These are phyloP conservation scores for Rhizopus stolonifer DNA, from an alignment of 371 early-diverging fungal genomes.

Conservation along the genomic window DNA sequence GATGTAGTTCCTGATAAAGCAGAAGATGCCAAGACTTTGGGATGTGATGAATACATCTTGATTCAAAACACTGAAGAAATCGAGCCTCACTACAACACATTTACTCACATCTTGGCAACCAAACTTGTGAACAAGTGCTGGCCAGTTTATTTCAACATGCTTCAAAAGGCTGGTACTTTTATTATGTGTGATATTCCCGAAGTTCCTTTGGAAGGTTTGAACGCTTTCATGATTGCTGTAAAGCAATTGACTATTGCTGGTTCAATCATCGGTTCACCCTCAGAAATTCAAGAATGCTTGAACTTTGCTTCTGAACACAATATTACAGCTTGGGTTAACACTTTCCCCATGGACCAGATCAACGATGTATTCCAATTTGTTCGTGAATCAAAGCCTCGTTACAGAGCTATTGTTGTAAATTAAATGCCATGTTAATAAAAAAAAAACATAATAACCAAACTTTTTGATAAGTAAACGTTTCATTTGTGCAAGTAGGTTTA, in stretches of 20 bases:
- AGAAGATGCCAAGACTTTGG: slow-evolving; percentile 63
- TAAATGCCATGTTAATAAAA: no score
- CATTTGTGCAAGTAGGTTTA: no score
- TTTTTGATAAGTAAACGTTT: no score
- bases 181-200: slow-evolving; percentile 67
- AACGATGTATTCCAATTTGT: slow-evolving; percentile 35
- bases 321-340: slow-evolving; percentile 66
- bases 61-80: slow-evolving; percentile 13
- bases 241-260: slow-evolving; percentile 57
- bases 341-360: slow-evolving; percentile 52
- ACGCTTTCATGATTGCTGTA: slow-evolving; percentile 35
- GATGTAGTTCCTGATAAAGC: slow-evolving; percentile 63
- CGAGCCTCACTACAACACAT: slow-evolving; percentile 12
- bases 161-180: slow-evolving; percentile 37
- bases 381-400: slow-evolving; percentile 31
- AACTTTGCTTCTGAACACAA: slow-evolving; percentile 65
- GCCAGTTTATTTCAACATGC: slow-evolving; percentile 32
- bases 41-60: slow-evolving; percentile 56
- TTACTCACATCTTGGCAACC: slow-evolving; percentile 41
- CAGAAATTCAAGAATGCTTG: slow-evolving; percentile 58
- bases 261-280: slow-evolving; percentile 66
- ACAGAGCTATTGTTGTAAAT: slow-evolving; percentile 33
- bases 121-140: slow-evolving; percentile 37
- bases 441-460: no score
- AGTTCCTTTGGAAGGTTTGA: slow-evolving; percentile 36